phyloP scores from a whole-genome alignment of 208 protist species.

The Acanthamoeba sp. region DNA sequence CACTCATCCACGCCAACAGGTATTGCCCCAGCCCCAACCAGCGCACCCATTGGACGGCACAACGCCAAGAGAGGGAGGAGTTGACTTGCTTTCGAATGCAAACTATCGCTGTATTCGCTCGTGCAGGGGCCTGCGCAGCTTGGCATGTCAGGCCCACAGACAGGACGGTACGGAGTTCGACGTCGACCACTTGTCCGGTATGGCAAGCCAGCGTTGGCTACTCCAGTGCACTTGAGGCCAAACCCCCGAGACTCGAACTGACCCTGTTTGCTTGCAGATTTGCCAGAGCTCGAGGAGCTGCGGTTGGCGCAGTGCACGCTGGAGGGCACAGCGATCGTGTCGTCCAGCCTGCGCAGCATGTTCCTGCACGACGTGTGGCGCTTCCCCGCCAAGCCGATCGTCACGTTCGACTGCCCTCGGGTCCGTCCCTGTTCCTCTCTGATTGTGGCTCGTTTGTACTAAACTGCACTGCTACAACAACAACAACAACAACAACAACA shows the following conservation, averaged over 20 bases:
- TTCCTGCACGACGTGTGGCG: constrained; percentile 17
- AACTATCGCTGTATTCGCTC: neutral
- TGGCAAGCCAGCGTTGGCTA: too few relatives aligned
- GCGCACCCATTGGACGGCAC: neutral
- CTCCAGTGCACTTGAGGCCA: too few relatives aligned
- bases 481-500: neutral
- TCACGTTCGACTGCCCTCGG: constrained; percentile 14
- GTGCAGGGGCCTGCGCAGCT: neutral
- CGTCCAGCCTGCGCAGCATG: neutral
- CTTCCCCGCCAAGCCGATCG: constrained; percentile 3
- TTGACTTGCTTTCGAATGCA: neutral
- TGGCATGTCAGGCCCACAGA: neutral
- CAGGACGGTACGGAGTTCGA: constrained; percentile 20
- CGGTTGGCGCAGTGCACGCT: constrained; percentile 1
- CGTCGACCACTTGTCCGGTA: neutral
- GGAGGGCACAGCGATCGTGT: neutral
- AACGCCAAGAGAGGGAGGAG: neutral
- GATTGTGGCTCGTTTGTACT: neutral
- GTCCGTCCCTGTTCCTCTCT: neutral
- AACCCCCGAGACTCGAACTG: too few relatives aligned
- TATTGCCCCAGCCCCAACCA: neutral
- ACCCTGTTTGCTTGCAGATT: neutral
- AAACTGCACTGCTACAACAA: too few relatives aligned
- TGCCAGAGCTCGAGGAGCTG: constrained; percentile 22
- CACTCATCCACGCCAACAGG: constrained; percentile 10